Conservation (phyloP, 1,139 yeast species). For the Protomyces macrosporus region DNA sequence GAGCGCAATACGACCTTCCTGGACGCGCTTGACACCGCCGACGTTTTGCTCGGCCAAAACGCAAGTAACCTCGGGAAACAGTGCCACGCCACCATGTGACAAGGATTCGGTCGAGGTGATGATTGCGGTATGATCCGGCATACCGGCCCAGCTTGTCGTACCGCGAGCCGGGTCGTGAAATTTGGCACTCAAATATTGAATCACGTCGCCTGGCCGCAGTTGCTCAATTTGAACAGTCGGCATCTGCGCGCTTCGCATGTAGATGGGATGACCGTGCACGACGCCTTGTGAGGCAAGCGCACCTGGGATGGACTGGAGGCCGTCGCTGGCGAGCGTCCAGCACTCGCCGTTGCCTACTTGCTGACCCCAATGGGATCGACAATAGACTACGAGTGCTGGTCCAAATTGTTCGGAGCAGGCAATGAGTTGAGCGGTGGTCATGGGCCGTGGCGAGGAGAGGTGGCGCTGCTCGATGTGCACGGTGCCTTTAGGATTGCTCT, state of each 20-base stretch:
- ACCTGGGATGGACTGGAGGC: slow-evolving; percentile 56
- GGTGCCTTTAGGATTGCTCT: slow-evolving; percentile 29
- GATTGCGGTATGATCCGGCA: slow-evolving; percentile 65
- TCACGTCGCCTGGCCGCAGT: slow-evolving; percentile 46
- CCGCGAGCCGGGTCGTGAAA: slow-evolving; percentile 39
- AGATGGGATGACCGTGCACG: slow-evolving; percentile 56
- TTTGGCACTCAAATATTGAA: slow-evolving; percentile 46
- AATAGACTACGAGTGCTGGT: slow-evolving; percentile 53
- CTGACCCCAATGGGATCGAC: slow-evolving; percentile 51
- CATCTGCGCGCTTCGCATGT: slow-evolving; percentile 38
- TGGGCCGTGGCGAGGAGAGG: slow-evolving; percentile 50
- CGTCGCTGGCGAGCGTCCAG: slow-evolving; percentile 70
- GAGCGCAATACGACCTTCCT: slow-evolving; percentile 46
- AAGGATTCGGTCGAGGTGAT: slow-evolving; percentile 41
- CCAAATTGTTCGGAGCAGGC: slow-evolving; percentile 33
- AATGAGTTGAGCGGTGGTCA: slow-evolving; percentile 37
- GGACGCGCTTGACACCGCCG: slow-evolving; percentile 41
- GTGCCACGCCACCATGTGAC: slow-evolving; percentile 27
- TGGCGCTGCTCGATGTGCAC: background rate
- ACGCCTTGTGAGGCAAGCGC: slow-evolving; percentile 55
- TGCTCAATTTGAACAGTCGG: slow-evolving; percentile 36
- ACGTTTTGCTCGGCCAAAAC: slow-evolving; percentile 51
- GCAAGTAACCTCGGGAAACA: slow-evolving; percentile 16
- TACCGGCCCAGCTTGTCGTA: slow-evolving; percentile 44
- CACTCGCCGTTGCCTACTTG: slow-evolving; percentile 70